Evolutionary conservation across 805 yeast genomes (phyloP).

Genomic region (Danielia reshetovae): DNA sequence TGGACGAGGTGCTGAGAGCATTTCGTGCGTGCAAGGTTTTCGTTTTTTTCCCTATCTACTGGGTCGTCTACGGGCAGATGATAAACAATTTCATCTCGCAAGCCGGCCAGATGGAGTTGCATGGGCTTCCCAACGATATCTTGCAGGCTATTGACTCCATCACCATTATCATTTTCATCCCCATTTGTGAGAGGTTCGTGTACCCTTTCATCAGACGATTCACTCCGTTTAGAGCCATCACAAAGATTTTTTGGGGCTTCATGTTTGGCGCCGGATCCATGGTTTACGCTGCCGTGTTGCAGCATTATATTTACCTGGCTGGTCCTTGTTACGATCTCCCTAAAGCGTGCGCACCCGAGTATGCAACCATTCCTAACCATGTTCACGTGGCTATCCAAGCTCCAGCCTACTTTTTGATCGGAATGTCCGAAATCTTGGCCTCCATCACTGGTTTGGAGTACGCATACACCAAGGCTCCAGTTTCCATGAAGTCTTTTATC

Average conservation of each 20-base stretch:
- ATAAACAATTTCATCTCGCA: constrained; percentile 67
- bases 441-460: constrained; percentile 80
- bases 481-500: constrained; percentile 59
- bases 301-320: constrained; percentile 60
- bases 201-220: constrained; percentile 44
- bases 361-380: constrained; percentile 42
- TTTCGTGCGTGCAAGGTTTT: constrained; percentile 71
- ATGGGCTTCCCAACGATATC: constrained; percentile 78
- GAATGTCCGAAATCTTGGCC: constrained; percentile 73
- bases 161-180: constrained; percentile 70
- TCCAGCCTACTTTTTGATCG: constrained; percentile 72
- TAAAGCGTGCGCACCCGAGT: constrained; percentile 42
- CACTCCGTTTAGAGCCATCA: constrained; percentile 63
- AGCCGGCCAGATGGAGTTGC: constrained; percentile 69
- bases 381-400: constrained; percentile 68
- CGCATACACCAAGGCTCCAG: constrained; percentile 81
- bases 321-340: constrained; percentile 75
- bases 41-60: constrained; percentile 65
- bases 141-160: constrained; percentile 73
- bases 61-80: constrained; percentile 73
- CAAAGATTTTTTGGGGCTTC: constrained; percentile 70
- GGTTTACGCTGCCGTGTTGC: constrained; percentile 75
- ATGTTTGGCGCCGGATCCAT: constrained; percentile 59
- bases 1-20: constrained; percentile 67
- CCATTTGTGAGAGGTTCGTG: constrained; percentile 58